Base-by-base conservation (phyloP, 257 asterid species). In the Nicotiana paniculata region DNA sequence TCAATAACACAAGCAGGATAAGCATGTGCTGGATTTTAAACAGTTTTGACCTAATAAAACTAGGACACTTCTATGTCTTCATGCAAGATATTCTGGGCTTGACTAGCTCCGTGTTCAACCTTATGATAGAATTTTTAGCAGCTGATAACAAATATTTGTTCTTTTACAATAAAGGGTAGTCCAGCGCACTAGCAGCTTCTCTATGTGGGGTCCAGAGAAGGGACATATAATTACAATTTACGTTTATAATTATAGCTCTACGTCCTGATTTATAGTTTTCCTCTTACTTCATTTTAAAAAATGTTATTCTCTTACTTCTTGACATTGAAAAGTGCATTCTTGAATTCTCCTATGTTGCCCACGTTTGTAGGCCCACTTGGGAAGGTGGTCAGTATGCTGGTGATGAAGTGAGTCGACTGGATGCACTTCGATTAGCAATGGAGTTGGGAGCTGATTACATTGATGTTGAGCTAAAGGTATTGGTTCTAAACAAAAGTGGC, bases 351-450 rank as follows among this genome's bases (percentile, higher is more conserved):
- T 79, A 84, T 33, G 18, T 72, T 54, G 79, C 26, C 53, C 88
- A 54, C 28, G 81, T 86, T 83, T 81, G 63, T 84, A 96, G 99
- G 88, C 99, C 99, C 35, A 84, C 58, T 37, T 96, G 99, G 99
- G 99, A 96, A 90, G 99, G 99, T 85, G 99, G 99, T 84, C 87
- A 86, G 80, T 96, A 96, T 82, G 91, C 84, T 83, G 99, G 99
- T 81, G 97, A 92, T 83, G 99, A 96, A 81, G 88, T 75, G 63
- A 84, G 85, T 82, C 96, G 98, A 76, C 84, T 89, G 59, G 85
- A 77, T 21, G 97, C 88, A 43, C 97, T 96, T 85, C 95, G 54
- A 61, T 86, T 92, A 66, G 97, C 97, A 84, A 94, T 96, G 97
- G 94, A 94, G 84, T 85, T 90, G 92, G 99, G 99, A 88, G 99